phyloP scores from a whole-genome alignment of 345 rosid species.

The Rhodomyrtus tomentosa region DNA sequence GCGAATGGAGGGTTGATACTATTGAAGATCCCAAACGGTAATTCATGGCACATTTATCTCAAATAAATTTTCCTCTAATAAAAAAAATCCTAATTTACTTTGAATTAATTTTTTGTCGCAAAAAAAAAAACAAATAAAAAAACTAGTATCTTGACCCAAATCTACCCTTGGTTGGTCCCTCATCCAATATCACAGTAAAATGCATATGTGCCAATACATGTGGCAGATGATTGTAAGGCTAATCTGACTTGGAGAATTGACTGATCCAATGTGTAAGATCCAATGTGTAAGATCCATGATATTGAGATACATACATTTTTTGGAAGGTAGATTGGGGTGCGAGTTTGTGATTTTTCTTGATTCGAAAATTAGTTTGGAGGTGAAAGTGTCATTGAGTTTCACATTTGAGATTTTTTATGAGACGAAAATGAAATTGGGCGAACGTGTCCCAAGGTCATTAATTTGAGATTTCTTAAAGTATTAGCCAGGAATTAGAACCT shows the following conservation, averaged over 20 bases:
- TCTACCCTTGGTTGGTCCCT: background rate
- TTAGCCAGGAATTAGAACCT: background rate
- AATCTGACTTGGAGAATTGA: background rate
- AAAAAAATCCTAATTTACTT: background rate
- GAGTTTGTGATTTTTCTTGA: background rate
- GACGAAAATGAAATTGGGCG: too few species aligned
- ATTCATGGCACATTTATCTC: background rate
- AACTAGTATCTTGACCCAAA: background rate
- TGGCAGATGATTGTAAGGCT: fast-evolving
- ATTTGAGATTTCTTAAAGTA: background rate
- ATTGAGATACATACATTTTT: background rate
- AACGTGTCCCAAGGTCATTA: fast-evolving
- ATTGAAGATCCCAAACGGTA: background rate
- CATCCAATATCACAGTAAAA: background rate
- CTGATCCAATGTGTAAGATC: too few species aligned
- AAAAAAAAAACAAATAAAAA: background rate
- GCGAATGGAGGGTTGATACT: background rate
- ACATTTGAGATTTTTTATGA: too few species aligned
- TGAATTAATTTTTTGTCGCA: background rate
- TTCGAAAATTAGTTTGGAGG: background rate
- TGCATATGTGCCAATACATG: background rate
- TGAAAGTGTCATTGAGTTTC: too few species aligned
- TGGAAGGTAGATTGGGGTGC: background rate
- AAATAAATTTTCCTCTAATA: fast-evolving
- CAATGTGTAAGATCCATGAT: background rate